phyloP scores from a whole-genome alignment of 2,329 filamentous ascomycete species.

The Lasiodiplodia theobromae region DNA sequence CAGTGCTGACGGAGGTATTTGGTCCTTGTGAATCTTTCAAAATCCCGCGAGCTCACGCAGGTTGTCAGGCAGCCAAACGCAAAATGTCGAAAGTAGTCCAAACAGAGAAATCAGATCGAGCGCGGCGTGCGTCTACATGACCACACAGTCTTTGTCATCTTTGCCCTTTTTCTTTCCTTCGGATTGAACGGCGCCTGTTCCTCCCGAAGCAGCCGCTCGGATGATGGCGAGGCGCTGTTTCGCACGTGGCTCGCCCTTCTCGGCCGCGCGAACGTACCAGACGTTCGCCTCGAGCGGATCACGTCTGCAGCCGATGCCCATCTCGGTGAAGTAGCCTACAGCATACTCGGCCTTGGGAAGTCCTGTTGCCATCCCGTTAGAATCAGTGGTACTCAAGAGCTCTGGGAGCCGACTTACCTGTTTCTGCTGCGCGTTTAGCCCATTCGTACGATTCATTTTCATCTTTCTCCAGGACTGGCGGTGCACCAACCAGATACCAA shows the following conservation, averaged over 20 bases:
- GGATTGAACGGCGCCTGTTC: conserved; percentile 32
- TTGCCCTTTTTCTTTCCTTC: conserved; percentile 44
- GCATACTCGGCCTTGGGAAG: conserved; percentile 83
- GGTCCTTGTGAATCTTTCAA: neutral
- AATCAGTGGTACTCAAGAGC: neutral
- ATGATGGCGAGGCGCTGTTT: conserved; percentile 88
- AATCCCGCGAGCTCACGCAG: neutral
- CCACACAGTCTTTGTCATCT: conserved; percentile 46
- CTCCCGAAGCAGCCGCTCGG: conserved; percentile 75
- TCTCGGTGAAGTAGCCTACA: conserved; percentile 96
- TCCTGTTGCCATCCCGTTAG: conserved; percentile 53
- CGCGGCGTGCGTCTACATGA: conserved; percentile 40
- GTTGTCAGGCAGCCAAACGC: conserved; percentile 2
- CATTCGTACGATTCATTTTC: conserved; percentile 97
- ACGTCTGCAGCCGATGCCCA: conserved; percentile 93
- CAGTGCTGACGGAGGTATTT: neutral
- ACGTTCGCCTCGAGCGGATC: conserved; percentile 97
- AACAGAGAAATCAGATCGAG: neutral
- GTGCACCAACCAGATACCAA: conserved; percentile 97
- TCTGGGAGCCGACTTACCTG: conserved; percentile 67
- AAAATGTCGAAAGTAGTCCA: neutral
- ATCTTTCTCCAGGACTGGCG: conserved; percentile 90
- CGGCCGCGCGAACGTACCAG: conserved; percentile 96
- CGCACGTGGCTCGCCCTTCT: conserved; percentile 88
- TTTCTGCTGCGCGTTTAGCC: conserved; percentile 84